Percentiles rank a stretch among this genome's conserved stretches.
phyloP scores from a whole-genome alignment of 176 grass and related monocot species.

The Oryza officinalis region DNA sequence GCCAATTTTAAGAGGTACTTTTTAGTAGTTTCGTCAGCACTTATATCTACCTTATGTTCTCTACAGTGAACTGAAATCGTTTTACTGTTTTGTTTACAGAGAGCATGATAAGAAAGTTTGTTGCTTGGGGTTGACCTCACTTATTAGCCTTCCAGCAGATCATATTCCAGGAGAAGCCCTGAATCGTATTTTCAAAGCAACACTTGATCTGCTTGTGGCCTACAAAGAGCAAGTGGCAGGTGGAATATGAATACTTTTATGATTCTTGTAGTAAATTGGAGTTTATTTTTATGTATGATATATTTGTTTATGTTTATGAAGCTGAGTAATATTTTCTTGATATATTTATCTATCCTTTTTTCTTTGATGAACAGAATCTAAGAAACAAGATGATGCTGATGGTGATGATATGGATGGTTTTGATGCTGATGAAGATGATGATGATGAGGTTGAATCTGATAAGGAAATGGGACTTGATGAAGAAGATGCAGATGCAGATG shows the following conservation, averaged over 20 bases:
- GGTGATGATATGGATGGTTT: conserved; percentile 82
- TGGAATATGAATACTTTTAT: conserved; percentile 20
- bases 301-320: neutral
- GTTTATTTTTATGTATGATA: neutral
- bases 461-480: conserved; percentile 85
- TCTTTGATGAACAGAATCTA: conserved; percentile 44
- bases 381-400: conserved; percentile 55
- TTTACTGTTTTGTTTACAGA: conserved; percentile 56
- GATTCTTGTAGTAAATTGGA: neutral
- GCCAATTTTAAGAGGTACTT: conserved; percentile 80
- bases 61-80: neutral
- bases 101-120: conserved; percentile 89
- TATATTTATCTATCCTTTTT: neutral
- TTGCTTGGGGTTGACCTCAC: conserved; percentile 78
- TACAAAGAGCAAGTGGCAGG: conserved; percentile 93
- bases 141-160: conserved; percentile 70
- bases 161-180: conserved; percentile 72
- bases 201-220: conserved; percentile 70
- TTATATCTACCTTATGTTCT: neutral
- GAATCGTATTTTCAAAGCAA: conserved; percentile 74
- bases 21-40: conserved; percentile 3
- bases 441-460: conserved; percentile 70
- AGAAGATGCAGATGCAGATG: conserved; percentile 76
- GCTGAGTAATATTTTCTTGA: neutral
- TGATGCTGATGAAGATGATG: conserved; percentile 70